Base-by-base conservation (phyloP, 2,329 filamentous ascomycete species). In the Colletotrichum sp. region DNA sequence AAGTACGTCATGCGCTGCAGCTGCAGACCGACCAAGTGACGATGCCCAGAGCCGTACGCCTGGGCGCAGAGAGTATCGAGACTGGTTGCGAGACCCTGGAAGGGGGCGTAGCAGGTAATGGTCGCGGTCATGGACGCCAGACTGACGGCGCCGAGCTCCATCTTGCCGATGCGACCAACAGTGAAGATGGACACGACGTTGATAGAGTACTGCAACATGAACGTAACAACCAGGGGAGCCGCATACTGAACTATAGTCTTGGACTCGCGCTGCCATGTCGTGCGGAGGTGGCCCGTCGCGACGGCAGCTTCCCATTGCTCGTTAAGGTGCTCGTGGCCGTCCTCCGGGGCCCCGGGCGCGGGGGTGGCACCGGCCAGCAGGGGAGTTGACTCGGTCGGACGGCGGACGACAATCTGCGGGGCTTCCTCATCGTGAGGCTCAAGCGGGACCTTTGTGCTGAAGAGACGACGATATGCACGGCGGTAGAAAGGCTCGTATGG, bases 41-140 rank as follows among this genome's bases (percentile, higher is more conserved):
- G 97, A 82, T 94, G 94, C 0, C 96, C 96, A 1, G 95, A 97
- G 4, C 97, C 96, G 82, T 97, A 98, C 1, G 97, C 96, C 84
- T 98, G 96, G 0, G 96, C 92, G 83, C 96, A 98, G 4, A 98
- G 91, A 0, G 96, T 98, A 84, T 98, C 96, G 48, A 98, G 88
- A 78, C 94, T 95, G 6, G 96, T 98, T 1, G 96, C 94, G 16
- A 98, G 89, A n/a, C 96, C 94, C 81, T 96, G 94, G 81, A 95
- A 94, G 18, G 95, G 92, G 1, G 93, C 94, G 80, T 94, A 93
- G 73, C 94, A 95, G 16, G 91, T 94, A 79, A 97, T 96, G 78
- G 92, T 95, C 32, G 93, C 93, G 3, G 94, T 95, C 94, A 96
- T 96, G 80, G 93, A 93, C 76, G 86, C 85, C 79, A 88, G 80